phyloP scores from a whole-genome alignment of 768 basidiomycete species.

The Amanita pseudoporphyria region DNA sequence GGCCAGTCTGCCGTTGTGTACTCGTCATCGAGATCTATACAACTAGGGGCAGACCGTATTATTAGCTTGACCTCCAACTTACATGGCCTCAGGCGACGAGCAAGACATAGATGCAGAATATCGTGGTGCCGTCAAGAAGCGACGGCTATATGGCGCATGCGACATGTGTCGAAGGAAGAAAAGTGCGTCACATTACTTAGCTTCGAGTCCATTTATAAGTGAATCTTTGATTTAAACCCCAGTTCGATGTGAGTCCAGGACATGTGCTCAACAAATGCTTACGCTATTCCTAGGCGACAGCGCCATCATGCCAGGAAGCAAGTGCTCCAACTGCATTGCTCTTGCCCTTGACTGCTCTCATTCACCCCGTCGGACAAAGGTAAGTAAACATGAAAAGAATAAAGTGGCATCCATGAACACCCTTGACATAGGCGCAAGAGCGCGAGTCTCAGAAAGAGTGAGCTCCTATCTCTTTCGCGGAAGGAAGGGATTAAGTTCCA shows the following conservation, averaged over 20 bases:
- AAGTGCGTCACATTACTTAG: slow-evolving; percentile 18
- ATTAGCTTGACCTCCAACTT: neutral
- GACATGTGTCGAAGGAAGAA: slow-evolving; percentile 39
- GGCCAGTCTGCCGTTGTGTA: no score
- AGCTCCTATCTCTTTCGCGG: neutral
- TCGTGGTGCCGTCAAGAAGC: slow-evolving; percentile 21
- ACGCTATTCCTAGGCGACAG: slow-evolving; percentile 39
- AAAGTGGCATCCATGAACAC: neutral
- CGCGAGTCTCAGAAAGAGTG: slow-evolving; percentile 28
- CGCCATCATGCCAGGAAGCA: slow-evolving; percentile 42
- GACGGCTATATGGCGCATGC: slow-evolving; percentile 35
- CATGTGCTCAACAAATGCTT: neutral
- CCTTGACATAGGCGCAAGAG: slow-evolving; percentile 12
- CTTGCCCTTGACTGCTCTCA: slow-evolving; percentile 45
- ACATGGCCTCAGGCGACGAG: slow-evolving; percentile 12
- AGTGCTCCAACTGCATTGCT: slow-evolving; percentile 47
- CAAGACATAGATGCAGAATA: slow-evolving; percentile 4
- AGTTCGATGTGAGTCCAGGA: slow-evolving; percentile 29
- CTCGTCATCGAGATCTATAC: neutral
- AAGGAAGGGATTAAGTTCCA: neutral
- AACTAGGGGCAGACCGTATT: neutral
- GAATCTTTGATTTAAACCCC: neutral
- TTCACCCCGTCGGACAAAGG: slow-evolving; percentile 41
- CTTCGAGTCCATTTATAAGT: neutral
- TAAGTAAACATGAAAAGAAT: slow-evolving; percentile 16